Evolutionary conservation across 2,329 filamentous ascomycete species (phyloP).

Genomic region (Aureobasidium vineae): DNA sequence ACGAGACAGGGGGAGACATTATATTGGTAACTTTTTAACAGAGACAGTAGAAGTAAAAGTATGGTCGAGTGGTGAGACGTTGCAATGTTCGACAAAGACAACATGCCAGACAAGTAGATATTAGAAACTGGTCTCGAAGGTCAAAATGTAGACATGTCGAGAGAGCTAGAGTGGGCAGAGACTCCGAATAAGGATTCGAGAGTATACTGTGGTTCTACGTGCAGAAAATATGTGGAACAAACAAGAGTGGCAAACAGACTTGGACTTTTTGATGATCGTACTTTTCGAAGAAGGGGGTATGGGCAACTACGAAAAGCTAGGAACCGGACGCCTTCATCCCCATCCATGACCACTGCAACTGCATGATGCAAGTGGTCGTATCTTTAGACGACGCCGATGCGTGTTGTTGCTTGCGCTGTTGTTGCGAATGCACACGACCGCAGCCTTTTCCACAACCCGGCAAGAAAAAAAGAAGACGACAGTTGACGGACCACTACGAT

Average conservation of each 20-base stretch:
- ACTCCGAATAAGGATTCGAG: too few species aligned
- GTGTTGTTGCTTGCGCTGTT: slow-evolving; percentile 1
- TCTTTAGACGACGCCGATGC: slow-evolving; percentile 15
- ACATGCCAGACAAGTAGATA: too few species aligned
- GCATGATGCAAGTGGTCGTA: slow-evolving; percentile 7
- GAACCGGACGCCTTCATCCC: slow-evolving; percentile 27
- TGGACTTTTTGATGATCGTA: slow-evolving; percentile 24
- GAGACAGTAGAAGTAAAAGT: too few species aligned
- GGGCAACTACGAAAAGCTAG: slow-evolving; percentile 26
- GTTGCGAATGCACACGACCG: neutral
- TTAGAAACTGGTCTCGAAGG: too few species aligned
- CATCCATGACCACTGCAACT: slow-evolving; percentile 18
- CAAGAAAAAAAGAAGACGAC: neutral
- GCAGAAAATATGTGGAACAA: neutral
- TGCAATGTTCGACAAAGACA: too few species aligned
- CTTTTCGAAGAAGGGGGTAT: slow-evolving; percentile 16
- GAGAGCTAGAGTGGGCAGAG: too few species aligned
- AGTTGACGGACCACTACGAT: neutral
- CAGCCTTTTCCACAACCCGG: neutral
- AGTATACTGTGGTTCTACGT: too few species aligned
- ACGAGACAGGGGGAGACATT: too few species aligned
- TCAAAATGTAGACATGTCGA: too few species aligned
- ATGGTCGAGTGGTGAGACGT: too few species aligned
- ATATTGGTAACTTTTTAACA: too few species aligned
- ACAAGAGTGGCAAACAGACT: neutral